Evolutionary conservation across 257 asterid genomes (phyloP), one percentile per base, ranked within the genome.

Genomic region (Solanum paucissectum): DNA sequence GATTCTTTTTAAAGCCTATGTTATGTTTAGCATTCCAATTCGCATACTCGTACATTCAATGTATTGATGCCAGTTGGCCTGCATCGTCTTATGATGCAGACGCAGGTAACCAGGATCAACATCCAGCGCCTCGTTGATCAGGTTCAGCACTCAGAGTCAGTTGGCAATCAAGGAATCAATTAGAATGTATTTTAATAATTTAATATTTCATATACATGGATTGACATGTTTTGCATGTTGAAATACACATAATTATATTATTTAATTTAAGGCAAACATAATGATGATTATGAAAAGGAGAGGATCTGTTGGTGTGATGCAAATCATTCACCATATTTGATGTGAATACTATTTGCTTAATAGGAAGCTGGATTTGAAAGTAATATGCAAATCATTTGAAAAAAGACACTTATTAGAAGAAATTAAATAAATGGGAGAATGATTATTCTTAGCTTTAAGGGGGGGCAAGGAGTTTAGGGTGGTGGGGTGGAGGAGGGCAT

Each of bases 301-400:
- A 73, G 77, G 93, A 86, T 83, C 82, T 83, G 89, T 90, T 91
- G 91, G 88, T 62, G 21, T 91, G 97, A 91, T 92, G 94, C 93
- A 88, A 95, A 93, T 92, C 89, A 93, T 92, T 90, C 93, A 94
- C 96, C 96, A 92, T 86, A 94, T 88, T 86, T 88, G 92, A 92
- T 94, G 95, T 91, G 87, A 85, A 90, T 83, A 92, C 88, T 90
- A 90, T 89, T 93, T 92, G 94, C 91, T 91, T 82, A 90, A 87
- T 90, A 68, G 92, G 94, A 94, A 94, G 93, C 95, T 94, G 95
- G 91, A 88, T 91, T 94, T 91, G 92, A 92, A 94, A 95, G 98
- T 95, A 93, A 94, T 90, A 89, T 86, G 88, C 88, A 89, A 92
- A 94, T 94, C 94, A 94, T 93, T 91, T 83, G 75, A 87, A 87